These are phyloP conservation scores for Medakamo hakoo DNA, from an alignment of 139 green algal genomes.

Conservation along the genomic window DNA sequence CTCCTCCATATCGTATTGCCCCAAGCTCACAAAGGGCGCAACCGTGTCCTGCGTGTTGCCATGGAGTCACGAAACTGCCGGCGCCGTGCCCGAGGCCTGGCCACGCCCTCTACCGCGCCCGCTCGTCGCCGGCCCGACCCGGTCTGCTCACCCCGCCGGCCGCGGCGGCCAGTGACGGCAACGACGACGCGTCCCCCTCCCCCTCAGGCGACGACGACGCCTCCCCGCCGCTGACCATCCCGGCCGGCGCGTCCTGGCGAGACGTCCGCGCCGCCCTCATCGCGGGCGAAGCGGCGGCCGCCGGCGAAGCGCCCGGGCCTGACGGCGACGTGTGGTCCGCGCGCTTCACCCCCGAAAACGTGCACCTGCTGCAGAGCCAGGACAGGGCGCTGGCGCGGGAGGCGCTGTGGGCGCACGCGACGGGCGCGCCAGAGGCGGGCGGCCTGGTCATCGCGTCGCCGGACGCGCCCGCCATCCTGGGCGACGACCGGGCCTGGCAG, in stretches of 20 bases:
- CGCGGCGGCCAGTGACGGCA: too few relatives aligned
- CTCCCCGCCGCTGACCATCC: background rate
- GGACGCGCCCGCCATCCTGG: constrained; percentile 12
- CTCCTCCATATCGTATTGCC: too few relatives aligned
- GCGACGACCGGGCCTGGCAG: constrained; percentile 20
- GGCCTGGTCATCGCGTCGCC: constrained; percentile 24
- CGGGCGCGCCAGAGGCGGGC: constrained; percentile 17
- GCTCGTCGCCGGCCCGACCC: too few relatives aligned
- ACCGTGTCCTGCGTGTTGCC: too few relatives aligned
- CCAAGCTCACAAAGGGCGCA: too few relatives aligned
- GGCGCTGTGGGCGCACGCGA: constrained; percentile 24
- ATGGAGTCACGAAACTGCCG: too few relatives aligned
- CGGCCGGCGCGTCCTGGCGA: background rate
- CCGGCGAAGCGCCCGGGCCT: background rate
- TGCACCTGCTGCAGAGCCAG: background rate
- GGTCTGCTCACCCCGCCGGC: too few relatives aligned
- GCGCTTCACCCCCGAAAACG: background rate
- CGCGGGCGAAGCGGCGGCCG: background rate
- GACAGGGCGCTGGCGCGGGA: background rate
- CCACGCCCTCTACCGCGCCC: too few relatives aligned
- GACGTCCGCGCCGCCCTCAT: background rate
- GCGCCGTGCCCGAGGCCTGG: too few relatives aligned
- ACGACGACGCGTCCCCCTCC: too few relatives aligned
- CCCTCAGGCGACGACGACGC: background rate
- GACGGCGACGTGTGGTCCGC: background rate